Conservation (phyloP, 257 asterid genomes). For the Primulina huaijiensis region DNA sequence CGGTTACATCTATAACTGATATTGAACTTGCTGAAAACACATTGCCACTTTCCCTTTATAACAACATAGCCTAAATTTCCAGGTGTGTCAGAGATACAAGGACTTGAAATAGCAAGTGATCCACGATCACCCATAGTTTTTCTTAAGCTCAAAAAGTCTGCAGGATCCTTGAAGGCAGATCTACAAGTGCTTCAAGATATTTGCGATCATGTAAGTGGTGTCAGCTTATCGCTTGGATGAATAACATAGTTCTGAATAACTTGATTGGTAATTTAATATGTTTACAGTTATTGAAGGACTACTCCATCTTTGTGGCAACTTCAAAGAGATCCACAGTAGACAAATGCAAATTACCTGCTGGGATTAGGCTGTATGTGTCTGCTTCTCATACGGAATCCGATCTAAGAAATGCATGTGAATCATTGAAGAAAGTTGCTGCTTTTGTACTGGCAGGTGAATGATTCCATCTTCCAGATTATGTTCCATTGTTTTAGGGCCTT, state of each 20-base stretch:
- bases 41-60: neutral
- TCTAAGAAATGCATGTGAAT: neutral
- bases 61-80: conserved; percentile 24
- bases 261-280: neutral
- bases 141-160: conserved; percentile 52
- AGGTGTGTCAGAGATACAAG: conserved; percentile 58
- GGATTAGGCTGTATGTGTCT: neutral
- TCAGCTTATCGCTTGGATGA: neutral
- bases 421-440: neutral
- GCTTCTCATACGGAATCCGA: neutral
- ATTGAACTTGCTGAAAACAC: neutral
- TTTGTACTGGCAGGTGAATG: neutral
- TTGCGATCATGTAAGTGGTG: conserved; percentile 49
- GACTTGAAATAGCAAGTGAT: conserved; percentile 64
- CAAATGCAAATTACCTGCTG: conserved; percentile 1
- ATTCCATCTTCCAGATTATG: neutral
- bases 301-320: conserved; percentile 41
- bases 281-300: conserved; percentile 69
- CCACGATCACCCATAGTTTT: conserved; percentile 70
- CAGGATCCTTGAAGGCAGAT: conserved; percentile 68
- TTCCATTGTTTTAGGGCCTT: neutral
- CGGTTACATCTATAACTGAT: conserved; percentile 5
- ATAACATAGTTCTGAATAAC: neutral
- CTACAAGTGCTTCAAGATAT: conserved; percentile 68
- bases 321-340: neutral